Percentiles rank a stretch among this genome's conserved stretches.
Conservation (phyloP, 1,139 yeast species). For the Saccharomyces hybrid region DNA sequence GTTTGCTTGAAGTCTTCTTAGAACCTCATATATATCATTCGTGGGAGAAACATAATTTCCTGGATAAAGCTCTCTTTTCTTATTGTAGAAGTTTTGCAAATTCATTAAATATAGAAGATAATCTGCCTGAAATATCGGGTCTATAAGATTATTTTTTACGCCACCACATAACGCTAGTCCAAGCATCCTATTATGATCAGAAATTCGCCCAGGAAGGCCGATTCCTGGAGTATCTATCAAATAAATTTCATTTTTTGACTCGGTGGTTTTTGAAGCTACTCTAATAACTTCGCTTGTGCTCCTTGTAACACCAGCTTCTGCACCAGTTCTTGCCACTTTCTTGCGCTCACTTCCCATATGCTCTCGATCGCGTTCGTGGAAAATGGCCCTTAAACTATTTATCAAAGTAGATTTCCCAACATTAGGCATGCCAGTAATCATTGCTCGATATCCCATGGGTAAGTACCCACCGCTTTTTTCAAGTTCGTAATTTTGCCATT, state of each 20-base stretch:
- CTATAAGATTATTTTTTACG: constrained; percentile 62
- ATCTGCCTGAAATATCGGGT: constrained; percentile 83
- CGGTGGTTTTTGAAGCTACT: constrained; percentile 33
- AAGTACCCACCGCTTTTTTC: constrained; percentile 47
- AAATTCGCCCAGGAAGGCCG: constrained; percentile 62
- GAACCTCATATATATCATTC: constrained; percentile 58
- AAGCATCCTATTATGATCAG: constrained; percentile 59
- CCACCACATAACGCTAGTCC: constrained; percentile 71
- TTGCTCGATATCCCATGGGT: constrained; percentile 69
- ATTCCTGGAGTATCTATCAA: constrained; percentile 93
- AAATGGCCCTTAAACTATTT: constrained; percentile 56
- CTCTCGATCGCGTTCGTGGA: constrained; percentile 16
- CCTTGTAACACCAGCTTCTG: constrained; percentile 86
- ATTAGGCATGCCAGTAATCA: constrained; percentile 93
- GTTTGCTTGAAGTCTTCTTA: constrained; percentile 38
- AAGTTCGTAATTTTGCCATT: constrained; percentile 29
- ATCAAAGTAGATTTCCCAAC: constrained; percentile 95
- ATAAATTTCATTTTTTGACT: constrained; percentile 54
- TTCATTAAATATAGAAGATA: constrained; percentile 71
- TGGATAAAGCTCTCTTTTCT: constrained; percentile 33
- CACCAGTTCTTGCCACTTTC: constrained; percentile 81
- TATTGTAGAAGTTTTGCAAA: constrained; percentile 40
- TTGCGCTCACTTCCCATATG: constrained; percentile 27
- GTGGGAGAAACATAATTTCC: constrained; percentile 50
- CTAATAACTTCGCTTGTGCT: constrained; percentile 71